These are phyloP conservation scores for Malus orientalis DNA, from an alignment of 306 rosid genomes.

Conservation along the genomic window DNA sequence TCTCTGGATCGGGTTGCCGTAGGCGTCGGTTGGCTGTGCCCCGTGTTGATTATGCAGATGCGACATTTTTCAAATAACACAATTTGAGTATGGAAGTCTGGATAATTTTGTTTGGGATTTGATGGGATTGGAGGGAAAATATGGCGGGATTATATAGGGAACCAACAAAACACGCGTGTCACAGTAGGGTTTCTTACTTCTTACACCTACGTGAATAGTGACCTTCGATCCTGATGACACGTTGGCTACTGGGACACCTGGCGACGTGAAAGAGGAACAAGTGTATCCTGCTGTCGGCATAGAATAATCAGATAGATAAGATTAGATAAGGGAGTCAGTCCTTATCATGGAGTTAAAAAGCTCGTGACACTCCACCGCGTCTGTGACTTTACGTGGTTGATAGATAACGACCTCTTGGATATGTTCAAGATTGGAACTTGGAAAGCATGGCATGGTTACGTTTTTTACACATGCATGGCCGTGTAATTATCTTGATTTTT, in stretches of 20 bases:
- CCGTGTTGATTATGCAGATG: neutral
- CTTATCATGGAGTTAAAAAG: neutral
- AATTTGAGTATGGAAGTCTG: neutral
- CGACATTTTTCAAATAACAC: neutral
- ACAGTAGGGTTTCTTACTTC: neutral
- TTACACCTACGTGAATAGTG: neutral
- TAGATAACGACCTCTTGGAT: too few species aligned
- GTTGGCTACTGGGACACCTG: neutral
- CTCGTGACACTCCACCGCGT: neutral
- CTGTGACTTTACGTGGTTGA: neutral
- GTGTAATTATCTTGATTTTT: too few species aligned
- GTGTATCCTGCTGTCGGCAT: neutral
- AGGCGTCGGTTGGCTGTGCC: neutral
- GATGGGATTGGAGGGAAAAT: neutral
- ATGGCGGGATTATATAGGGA: neutral
- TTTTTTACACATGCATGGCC: too few species aligned
- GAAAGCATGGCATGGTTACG: too few species aligned
- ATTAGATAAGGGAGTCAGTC: neutral
- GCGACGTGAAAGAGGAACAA: neutral
- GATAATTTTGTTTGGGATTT: neutral
- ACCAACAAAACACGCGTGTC: neutral
- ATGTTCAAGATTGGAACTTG: too few species aligned
- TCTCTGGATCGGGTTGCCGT: neutral
- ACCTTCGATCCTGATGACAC: neutral
- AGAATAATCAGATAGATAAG: neutral